Percentiles rank a stretch among this genome's conserved stretches.
Evolutionary conservation across 1,284 basidiomycete species (phyloP).

Genomic region (Cystobasidium sp.): DNA sequence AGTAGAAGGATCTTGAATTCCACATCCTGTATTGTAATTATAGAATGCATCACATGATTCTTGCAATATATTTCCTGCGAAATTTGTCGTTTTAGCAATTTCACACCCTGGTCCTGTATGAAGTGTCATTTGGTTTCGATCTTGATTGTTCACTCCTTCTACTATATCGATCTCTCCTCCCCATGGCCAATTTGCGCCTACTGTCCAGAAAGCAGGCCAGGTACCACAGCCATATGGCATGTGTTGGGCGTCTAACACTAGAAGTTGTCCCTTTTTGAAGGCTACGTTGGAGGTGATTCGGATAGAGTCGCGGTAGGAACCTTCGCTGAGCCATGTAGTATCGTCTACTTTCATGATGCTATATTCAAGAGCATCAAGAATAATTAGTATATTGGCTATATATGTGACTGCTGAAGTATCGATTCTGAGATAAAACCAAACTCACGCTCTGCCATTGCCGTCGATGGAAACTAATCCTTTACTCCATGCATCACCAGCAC

Average conservation of each 20-base stretch:
- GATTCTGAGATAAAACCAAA: not conserved
- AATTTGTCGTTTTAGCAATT: conserved; percentile 20
- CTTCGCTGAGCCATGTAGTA: conserved; percentile 67
- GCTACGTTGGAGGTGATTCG: conserved; percentile 71
- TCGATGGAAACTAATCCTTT: conserved; percentile 68
- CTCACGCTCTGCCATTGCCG: conserved; percentile 51
- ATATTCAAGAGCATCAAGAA: conserved; percentile 59
- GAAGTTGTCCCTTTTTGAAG: conserved; percentile 68
- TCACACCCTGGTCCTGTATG: conserved; percentile 61
- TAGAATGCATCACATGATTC: conserved; percentile 62
- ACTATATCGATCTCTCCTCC: conserved; percentile 74
- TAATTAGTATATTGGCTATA: not conserved
- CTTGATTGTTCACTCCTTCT: conserved; percentile 61
- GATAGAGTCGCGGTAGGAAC: conserved; percentile 71
- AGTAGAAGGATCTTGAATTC: conserved; percentile 63
- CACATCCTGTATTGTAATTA: conserved; percentile 69
- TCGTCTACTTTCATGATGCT: conserved; percentile 83
- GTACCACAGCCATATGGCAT: conserved; percentile 79
- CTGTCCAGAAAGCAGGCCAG: conserved; percentile 75
- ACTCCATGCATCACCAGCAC: conserved; percentile 60
- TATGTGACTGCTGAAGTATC: not conserved
- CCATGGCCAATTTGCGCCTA: conserved; percentile 72
- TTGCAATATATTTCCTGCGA: conserved; percentile 54
- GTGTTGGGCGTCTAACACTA: conserved; percentile 73
- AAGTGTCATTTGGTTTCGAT: conserved; percentile 70